Evolutionary conservation across 2,329 filamentous ascomycete species (phyloP), one percentile per base, ranked within the genome.

Genomic region (Fusarium subtropicale): DNA sequence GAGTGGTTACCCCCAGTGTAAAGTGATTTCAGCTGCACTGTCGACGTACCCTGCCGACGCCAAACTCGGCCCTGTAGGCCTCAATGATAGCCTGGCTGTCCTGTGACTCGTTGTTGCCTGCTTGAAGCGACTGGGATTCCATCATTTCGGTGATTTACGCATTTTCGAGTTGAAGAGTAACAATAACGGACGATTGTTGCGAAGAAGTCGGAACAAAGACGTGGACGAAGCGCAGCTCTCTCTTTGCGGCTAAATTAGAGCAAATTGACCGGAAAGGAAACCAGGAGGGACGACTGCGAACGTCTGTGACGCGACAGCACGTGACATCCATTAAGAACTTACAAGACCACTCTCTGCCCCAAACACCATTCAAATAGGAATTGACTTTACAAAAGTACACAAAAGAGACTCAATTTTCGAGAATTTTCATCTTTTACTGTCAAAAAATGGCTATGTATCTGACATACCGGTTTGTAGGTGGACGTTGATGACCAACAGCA

Each of bases 11-110:
- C 64, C 20, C 69, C 69, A 71, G 69, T 71, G 69, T 41, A 54
- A 34, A 26, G 16, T 16, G 6, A 47, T 36, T 33, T 30, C 50
- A 42, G 39, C 44, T 61, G 52, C 69, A 74, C 63, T 69, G 70
- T 67, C 20, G 69, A 82, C 81, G 73, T 76, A 83, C 81, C 75
- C 75, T 71, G 47, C 75, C 78, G 18, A 80, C 75, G 57, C 80
- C 81, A 60, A 82, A 79, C 60, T 80, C 75, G 22, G 73, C 75
- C 64, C 77, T 78, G 67, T 82, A 77, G 57, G 76, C 76, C 36
- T 80, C 77, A 3, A 81, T 68, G 28, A 84, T 74, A 28, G 76
- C 74, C 73, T 84, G 82, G 75, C 80, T 84, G 70, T 84, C 82
- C 68, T 84, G 82, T 10, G 81, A 79, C 56, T 82, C 81, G 62